Percentiles rank a stretch among this genome's conserved stretches.
Conservation (phyloP, 2,329 filamentous ascomycete species). For the Ophiostoma himal-ulmi region DNA sequence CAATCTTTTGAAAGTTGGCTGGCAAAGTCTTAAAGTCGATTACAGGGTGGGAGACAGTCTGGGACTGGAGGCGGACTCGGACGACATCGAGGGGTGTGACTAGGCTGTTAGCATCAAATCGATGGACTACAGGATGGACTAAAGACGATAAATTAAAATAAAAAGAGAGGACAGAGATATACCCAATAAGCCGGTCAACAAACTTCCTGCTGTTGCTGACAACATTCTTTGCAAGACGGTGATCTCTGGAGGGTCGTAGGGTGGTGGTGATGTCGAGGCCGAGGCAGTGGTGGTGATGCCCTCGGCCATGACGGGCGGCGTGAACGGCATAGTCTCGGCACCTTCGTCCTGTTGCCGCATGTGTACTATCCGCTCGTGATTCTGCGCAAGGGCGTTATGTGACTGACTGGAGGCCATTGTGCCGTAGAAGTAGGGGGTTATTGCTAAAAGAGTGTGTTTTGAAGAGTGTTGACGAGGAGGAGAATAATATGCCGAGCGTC, state of each 20-base stretch:
- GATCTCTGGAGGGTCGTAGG: conserved; percentile 55
- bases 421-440: background rate
- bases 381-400: conserved; percentile 31
- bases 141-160: background rate
- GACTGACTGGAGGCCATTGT: conserved; percentile 19
- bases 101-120: conserved; percentile 35
- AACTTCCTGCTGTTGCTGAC: conserved; percentile 82
- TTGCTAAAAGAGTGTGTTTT: background rate
- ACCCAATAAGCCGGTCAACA: conserved; percentile 87
- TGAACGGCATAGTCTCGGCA: conserved; percentile 31
- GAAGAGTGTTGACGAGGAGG: background rate
- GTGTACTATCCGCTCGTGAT: conserved; percentile 37
- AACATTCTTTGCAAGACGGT: conserved; percentile 88
- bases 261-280: conserved; percentile 27
- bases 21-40: conserved; percentile 38
- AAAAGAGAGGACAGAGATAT: conserved; percentile 25
- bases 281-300: background rate
- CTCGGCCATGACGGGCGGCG: conserved; percentile 35
- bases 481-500: background rate
- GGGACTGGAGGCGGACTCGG: conserved; percentile 87
- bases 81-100: conserved; percentile 96
- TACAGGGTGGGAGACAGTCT: conserved; percentile 44
- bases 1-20: conserved; percentile 51
- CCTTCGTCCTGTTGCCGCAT: conserved; percentile 31
- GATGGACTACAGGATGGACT: background rate